These are phyloP conservation scores for Pseudonitzschia multiseries DNA, from an alignment of 108 stramenopile species.

Conservation along the genomic window DNA sequence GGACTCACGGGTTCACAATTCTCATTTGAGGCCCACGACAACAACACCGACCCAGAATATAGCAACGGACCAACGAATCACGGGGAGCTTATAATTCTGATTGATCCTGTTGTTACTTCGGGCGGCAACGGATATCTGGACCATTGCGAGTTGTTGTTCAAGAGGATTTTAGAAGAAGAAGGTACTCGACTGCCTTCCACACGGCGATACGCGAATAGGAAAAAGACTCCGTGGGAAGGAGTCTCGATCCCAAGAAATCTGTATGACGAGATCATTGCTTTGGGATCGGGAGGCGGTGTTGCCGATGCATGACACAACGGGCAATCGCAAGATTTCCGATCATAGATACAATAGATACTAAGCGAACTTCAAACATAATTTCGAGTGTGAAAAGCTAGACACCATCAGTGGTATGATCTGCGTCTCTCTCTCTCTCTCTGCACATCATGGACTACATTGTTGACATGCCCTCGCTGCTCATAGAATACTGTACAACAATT, in stretches of 20 bases:
- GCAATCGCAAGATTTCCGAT: too few species aligned
- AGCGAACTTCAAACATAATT: too few species aligned
- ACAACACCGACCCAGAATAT: background rate
- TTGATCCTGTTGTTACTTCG: conserved; percentile 11
- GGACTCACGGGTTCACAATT: conserved; percentile 7
- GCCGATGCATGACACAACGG: background rate
- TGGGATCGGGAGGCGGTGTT: background rate
- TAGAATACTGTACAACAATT: too few species aligned
- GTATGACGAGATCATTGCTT: background rate
- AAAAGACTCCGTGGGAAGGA: conserved; percentile 13
- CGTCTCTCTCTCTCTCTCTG: too few species aligned
- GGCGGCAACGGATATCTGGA: conserved; percentile 4
- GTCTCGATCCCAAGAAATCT: background rate
- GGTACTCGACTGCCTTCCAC: conserved; percentile 11
- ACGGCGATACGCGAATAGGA: conserved; percentile 1
- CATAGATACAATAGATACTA: too few species aligned
- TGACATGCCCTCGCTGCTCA: too few species aligned
- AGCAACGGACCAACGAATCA: conserved; percentile 9
- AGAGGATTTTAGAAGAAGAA: conserved; percentile 15
- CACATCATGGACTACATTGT: too few species aligned
- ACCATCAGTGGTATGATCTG: too few species aligned
- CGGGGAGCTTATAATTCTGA: conserved; percentile 7
- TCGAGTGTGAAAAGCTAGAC: too few species aligned
- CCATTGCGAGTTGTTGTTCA: conserved; percentile 11
- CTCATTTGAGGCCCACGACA: background rate